These are phyloP conservation scores for Fusarium nygamai DNA, from an alignment of 2,329 filamentous ascomycete genomes.

Conservation along the genomic window DNA sequence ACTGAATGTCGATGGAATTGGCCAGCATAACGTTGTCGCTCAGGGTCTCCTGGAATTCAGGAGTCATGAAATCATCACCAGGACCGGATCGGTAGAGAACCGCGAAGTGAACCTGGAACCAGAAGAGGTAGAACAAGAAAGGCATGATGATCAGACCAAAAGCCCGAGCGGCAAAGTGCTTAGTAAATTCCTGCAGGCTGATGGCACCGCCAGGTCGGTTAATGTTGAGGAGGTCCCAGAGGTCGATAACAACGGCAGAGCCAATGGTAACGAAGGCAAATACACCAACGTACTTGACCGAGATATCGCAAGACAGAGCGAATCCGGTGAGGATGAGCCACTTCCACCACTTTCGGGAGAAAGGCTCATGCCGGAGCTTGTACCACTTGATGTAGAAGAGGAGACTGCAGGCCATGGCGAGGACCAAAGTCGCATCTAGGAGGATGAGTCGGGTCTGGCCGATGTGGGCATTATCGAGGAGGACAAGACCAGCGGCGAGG, in stretches of 20 bases:
- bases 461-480: conserved; percentile 98
- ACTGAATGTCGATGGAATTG: conserved; percentile 86
- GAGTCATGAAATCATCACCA: conserved; percentile 98
- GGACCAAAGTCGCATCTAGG: conserved; percentile 90
- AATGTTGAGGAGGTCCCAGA: conserved; percentile 94
- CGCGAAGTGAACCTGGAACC: conserved; percentile 99
- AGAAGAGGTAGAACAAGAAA: conserved; percentile 98
- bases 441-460: conserved; percentile 95
- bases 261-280: conserved; percentile 99
- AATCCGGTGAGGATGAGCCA: conserved; percentile 97
- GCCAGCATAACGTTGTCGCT: conserved; percentile 94
- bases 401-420: conserved; percentile 95
- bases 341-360: conserved; percentile 99
- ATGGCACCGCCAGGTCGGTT: conserved; percentile 86
- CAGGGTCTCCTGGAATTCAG: conserved; percentile 96
- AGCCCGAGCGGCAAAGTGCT: conserved; percentile 90
- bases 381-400: conserved; percentile 97
- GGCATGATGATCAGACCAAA: conserved; percentile 88
- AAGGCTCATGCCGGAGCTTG: conserved; percentile 89
- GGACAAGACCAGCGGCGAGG: conserved; percentile 83
- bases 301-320: conserved; percentile 95
- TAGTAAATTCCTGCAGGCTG: conserved; percentile 79
- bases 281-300: conserved; percentile 95
- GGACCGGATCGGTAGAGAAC: conserved; percentile 89
- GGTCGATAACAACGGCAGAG: conserved; percentile 89